Percentiles rank a stretch among this genome's conserved stretches.
Conservation (phyloP, 257 asterid genomes). For the Fraxinus pennsylvanica region DNA sequence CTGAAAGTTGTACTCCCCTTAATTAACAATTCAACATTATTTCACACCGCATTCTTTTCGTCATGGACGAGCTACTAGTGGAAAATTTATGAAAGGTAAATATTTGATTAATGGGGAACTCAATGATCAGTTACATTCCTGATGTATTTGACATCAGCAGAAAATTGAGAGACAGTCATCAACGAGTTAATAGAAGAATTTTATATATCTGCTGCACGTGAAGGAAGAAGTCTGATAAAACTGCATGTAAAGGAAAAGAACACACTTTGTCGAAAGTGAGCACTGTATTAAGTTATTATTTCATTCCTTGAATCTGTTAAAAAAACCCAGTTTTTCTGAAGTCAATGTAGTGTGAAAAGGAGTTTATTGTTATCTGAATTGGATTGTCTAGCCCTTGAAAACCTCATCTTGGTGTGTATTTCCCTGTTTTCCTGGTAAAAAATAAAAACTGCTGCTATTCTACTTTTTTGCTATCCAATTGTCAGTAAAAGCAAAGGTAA, state of each 20-base stretch:
- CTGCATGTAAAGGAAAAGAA: background rate
- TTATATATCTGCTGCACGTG: background rate
- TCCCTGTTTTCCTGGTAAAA: background rate
- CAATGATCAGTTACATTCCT: constrained; percentile 20
- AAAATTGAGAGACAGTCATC: background rate
- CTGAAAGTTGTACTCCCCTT: background rate
- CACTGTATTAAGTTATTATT: background rate
- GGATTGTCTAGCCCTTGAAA: background rate
- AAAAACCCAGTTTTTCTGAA: background rate
- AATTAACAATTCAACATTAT: background rate
- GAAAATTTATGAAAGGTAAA: constrained; percentile 4
- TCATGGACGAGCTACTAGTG: constrained; percentile 12
- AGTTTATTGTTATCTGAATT: background rate
- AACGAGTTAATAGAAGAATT: background rate
- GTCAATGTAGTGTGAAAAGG: background rate
- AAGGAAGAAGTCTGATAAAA: background rate
- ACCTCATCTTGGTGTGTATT: background rate
- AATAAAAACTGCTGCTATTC: background rate
- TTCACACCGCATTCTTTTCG: background rate
- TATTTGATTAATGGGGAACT: background rate
- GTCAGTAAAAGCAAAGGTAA: background rate
- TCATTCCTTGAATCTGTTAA: background rate
- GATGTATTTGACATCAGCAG: constrained; percentile 3
- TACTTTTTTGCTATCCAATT: background rate
- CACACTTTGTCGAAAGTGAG: background rate